Conservation (phyloP, 176 grass and related monocot species). For the Pontederia crassipes region DNA sequence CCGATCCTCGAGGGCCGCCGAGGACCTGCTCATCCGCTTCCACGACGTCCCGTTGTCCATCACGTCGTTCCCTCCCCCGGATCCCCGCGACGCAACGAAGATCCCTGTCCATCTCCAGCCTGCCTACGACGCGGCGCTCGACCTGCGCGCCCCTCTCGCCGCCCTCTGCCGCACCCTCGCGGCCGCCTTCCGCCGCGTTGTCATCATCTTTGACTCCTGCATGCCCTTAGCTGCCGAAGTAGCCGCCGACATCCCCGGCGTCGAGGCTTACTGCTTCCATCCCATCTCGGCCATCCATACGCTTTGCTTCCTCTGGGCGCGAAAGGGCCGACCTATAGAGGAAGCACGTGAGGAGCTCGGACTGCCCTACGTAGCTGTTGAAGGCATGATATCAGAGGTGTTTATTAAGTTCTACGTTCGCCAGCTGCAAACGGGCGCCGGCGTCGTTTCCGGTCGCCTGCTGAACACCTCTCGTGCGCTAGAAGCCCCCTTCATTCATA, state of each 20-base stretch:
- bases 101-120: conserved; percentile 37
- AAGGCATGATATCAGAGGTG: too few species aligned
- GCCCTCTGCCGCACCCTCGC: conserved; percentile 28
- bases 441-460: too few species aligned
- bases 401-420: too few species aligned
- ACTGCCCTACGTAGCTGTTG: too few species aligned
- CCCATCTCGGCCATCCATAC: conserved; percentile 44
- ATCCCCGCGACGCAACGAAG: conserved; percentile 42
- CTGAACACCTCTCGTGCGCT: background rate
- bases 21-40: conserved; percentile 13
- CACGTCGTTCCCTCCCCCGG: conserved; percentile 18
- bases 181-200: conserved; percentile 5
- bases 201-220: conserved; percentile 58
- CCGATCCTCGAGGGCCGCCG: conserved; percentile 13
- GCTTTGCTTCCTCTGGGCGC: conserved; percentile 15
- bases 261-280: conserved; percentile 65
- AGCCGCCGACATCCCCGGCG: conserved; percentile 22
- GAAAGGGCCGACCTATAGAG: too few species aligned
- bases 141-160: conserved; percentile 35
- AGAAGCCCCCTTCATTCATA: conserved; percentile 41
- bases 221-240: conserved; percentile 20
- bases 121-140: conserved; percentile 36
- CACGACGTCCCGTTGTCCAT: conserved; percentile 32
- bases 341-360: too few species aligned
- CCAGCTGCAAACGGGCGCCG: too few species aligned